These are phyloP conservation scores for Atractiella rhizophila DNA, from an alignment of 768 basidiomycete genomes.

Conservation along the genomic window DNA sequence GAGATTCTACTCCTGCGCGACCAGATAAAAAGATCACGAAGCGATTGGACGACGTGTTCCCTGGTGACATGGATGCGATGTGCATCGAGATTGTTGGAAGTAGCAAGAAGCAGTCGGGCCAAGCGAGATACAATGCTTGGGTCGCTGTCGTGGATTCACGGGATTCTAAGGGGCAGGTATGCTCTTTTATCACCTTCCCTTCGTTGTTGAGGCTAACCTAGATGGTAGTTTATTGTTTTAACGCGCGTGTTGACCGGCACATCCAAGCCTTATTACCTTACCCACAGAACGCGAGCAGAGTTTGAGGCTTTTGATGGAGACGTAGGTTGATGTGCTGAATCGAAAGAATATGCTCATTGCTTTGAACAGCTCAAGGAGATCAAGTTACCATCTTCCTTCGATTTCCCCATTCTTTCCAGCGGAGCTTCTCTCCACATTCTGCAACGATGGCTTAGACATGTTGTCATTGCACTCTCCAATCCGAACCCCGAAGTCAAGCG, in stretches of 20 bases:
- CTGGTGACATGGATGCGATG: constrained; percentile 8
- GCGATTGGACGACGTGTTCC: constrained; percentile 7
- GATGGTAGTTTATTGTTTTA: not conserved
- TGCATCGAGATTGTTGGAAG: no score
- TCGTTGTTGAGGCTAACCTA: no score
- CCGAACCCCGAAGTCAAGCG: not conserved
- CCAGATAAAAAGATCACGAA: constrained; percentile 1
- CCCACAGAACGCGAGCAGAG: no score
- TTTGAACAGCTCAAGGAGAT: no score
- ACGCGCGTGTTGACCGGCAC: not conserved
- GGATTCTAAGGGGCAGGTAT: not conserved
- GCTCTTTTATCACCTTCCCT: not conserved
- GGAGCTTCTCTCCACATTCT: not conserved
- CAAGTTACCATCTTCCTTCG: not conserved
- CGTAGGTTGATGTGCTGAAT: no score
- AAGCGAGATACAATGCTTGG: constrained; percentile 4
- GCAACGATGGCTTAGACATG: constrained; percentile 6
- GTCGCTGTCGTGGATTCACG: constrained; percentile 3
- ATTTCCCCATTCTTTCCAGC: not conserved
- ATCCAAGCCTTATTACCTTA: not conserved
- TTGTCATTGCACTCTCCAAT: constrained; percentile 8
- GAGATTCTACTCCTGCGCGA: not conserved
- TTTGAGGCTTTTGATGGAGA: no score
- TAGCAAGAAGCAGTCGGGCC: no score
- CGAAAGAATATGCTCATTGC: no score